Evolutionary conservation across 257 asterid genomes (phyloP).

Genomic region (Jacaranda mimosifolia): DNA sequence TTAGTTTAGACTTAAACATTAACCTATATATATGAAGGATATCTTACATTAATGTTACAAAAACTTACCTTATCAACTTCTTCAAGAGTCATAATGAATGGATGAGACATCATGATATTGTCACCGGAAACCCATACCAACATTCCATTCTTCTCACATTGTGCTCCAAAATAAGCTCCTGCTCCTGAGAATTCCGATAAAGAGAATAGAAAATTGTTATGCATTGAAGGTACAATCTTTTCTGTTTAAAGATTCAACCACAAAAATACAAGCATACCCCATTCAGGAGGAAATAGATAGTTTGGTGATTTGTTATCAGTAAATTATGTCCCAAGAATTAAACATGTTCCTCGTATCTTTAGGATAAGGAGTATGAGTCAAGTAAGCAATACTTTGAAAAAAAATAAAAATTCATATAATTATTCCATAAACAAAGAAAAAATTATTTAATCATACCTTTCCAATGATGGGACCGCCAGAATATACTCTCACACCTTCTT

Average conservation of each 20-base stretch:
- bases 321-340: slow-evolving; percentile 91
- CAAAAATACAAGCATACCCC: slow-evolving; percentile 65
- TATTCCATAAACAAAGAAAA: background rate
- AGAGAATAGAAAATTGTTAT: background rate
- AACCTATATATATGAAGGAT: background rate
- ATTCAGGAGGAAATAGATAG: slow-evolving; percentile 86
- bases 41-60: background rate
- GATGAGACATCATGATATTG: slow-evolving; percentile 91
- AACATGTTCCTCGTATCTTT: slow-evolving; percentile 94
- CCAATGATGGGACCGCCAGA: slow-evolving; percentile 89
- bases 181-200: slow-evolving; percentile 49
- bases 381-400: background rate
- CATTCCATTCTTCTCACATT: slow-evolving; percentile 87
- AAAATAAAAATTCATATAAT: too few relatives aligned
- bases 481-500: slow-evolving; percentile 83
- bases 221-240: background rate
- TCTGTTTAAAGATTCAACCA: background rate
- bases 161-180: slow-evolving; percentile 88
- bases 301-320: slow-evolving; percentile 87
- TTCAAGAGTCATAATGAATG: slow-evolving; percentile 70
- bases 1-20: background rate
- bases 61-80: slow-evolving; percentile 72
- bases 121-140: slow-evolving; percentile 92
- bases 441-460: slow-evolving; percentile 60
- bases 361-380: slow-evolving; percentile 27